Percentiles rank a stretch among this genome's conserved stretches.
These are phyloP conservation scores for Stephania japonica DNA, from an alignment of 164 flowering plant genomes.

Conservation along the genomic window DNA sequence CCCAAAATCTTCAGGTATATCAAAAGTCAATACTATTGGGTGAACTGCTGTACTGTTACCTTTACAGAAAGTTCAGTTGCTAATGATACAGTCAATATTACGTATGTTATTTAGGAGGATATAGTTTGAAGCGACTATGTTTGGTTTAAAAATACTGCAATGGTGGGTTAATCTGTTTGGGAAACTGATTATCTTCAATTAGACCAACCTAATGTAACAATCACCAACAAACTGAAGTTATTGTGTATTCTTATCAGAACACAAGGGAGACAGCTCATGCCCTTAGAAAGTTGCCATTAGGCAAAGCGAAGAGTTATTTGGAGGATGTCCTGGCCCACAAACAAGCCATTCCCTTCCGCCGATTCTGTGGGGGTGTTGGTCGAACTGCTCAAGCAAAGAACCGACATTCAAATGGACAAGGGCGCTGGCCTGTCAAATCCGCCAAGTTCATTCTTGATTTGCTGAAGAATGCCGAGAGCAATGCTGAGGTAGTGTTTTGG, in stretches of 20 bases:
- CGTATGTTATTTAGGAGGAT: too few species aligned
- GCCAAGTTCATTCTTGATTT: slow-evolving; percentile 78
- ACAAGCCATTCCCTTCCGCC: slow-evolving; percentile 88
- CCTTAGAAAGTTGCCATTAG: slow-evolving; percentile 64
- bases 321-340: slow-evolving; percentile 91
- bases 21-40: too few species aligned
- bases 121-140: too few species aligned
- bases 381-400: slow-evolving; percentile 93
- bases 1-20: too few species aligned
- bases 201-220: too few species aligned
- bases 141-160: too few species aligned
- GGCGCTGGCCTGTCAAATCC: slow-evolving; percentile 94
- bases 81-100: too few species aligned
- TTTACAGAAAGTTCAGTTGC: too few species aligned
- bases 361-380: slow-evolving; percentile 95
- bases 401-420: slow-evolving; percentile 92
- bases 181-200: too few species aligned
- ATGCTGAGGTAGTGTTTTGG: slow-evolving; percentile 59
- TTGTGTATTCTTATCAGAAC: slow-evolving; percentile 37
- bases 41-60: too few species aligned
- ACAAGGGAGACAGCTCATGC: slow-evolving; percentile 85
- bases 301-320: slow-evolving; percentile 75
- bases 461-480: slow-evolving; percentile 95
- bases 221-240: not conserved
- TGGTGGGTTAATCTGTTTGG: too few species aligned